A percentile compares a stretch with the other conserved stretches of the same genome.
Evolutionary conservation across 192 early-diverging fungal genomes (phyloP).

Genomic region (Umbelopsis sp.): DNA sequence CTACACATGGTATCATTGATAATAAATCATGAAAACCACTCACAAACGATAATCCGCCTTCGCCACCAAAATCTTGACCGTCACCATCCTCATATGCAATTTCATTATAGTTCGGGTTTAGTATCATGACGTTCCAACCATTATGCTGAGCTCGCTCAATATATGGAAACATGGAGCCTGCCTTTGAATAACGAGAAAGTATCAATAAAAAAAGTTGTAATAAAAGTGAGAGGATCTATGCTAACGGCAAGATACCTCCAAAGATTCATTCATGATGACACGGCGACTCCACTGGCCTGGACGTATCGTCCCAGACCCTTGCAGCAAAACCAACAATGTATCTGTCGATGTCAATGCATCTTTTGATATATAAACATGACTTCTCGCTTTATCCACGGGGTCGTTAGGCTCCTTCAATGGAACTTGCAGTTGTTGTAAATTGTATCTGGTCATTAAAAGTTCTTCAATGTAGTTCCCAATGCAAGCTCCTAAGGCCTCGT

Average conservation of each 20-base stretch:
- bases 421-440: neutral
- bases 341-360: neutral
- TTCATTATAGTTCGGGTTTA: slow-evolving; percentile 36
- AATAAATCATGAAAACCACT: neutral
- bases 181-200: neutral
- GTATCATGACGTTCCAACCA: slow-evolving; percentile 29
- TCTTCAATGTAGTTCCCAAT: slow-evolving; percentile 27
- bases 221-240: neutral
- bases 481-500: slow-evolving; percentile 19
- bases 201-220: neutral
- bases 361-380: slow-evolving; percentile 22
- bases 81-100: neutral
- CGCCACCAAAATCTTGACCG: slow-evolving; percentile 8
- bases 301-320: slow-evolving; percentile 36
- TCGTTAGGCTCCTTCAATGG: neutral
- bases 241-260: slow-evolving; percentile 22
- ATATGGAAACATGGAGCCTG: slow-evolving; percentile 37
- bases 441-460: slow-evolving; percentile 15
- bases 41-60: neutral
- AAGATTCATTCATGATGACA: slow-evolving; percentile 39
- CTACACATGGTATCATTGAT: neutral
- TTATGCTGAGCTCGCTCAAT: slow-evolving; percentile 28
- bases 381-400: slow-evolving; percentile 2
- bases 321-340: slow-evolving; percentile 25
- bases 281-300: slow-evolving; percentile 39